These are phyloP conservation scores for Mycena filopes DNA, from an alignment of 768 basidiomycete species.

Conservation along the genomic window DNA sequence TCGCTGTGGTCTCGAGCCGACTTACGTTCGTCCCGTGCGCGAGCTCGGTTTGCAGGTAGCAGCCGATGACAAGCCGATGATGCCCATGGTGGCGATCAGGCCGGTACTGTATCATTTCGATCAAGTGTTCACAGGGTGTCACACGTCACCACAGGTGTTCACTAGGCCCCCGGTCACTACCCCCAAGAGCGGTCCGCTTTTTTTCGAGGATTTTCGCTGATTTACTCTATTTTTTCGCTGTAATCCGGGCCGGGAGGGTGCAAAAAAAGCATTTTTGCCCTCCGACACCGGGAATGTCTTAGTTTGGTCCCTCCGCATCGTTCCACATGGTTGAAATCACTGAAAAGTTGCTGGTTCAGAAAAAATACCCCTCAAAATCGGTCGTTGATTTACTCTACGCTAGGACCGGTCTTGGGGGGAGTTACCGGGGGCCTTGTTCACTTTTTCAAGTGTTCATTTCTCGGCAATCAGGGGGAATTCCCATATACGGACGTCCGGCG, in stretches of 20 bases:
- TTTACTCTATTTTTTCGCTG: neutral
- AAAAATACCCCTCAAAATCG: constrained; percentile 4
- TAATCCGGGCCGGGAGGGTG: neutral
- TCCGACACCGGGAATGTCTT: neutral
- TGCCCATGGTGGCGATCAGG: constrained; percentile 63
- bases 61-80: no score
- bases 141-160: no score
- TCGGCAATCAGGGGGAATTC: no score
- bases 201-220: no score
- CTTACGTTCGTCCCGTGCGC: constrained; percentile 82
- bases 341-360: neutral
- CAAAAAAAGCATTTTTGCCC: neutral
- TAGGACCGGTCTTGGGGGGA: neutral
- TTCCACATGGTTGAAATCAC: neutral
- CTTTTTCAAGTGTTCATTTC: no score
- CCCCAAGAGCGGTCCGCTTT: no score
- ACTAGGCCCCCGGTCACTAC: no score
- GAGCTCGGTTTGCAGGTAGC: constrained; percentile 83
- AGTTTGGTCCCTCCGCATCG: constrained; percentile 7
- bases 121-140: no score
- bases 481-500: no score
- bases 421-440: constrained; percentile 8
- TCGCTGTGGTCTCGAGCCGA: constrained; percentile 79
- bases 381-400: constrained; percentile 14
- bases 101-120: no score